Evolutionary conservation across 441 rosid genomes (phyloP), one percentile per base, ranked within the genome.

Genomic region (Populus tomentosa): DNA sequence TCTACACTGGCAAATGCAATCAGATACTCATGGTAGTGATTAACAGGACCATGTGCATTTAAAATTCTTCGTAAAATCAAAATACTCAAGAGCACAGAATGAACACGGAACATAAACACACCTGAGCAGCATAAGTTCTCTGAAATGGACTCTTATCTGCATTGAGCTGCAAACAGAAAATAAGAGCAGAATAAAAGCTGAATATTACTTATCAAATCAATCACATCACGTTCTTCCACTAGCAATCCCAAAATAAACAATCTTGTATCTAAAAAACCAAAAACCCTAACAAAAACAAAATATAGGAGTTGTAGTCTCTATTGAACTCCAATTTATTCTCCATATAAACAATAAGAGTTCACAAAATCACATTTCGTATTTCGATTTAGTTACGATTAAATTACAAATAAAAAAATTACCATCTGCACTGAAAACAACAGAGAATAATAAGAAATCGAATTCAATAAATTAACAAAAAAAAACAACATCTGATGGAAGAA

Each of bases 111-210:
- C 35, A 69, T 14, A 66, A 72, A 42, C 61, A 21, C 66, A 94
- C 95, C 97, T 94, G 98, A 73, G 91, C 83, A 75, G 97, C 98
- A 84, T 93, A 94, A 82, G 97, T 86, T 82, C 98, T 89, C 80
- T 93, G 98, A 83, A 94, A 94, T 1, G 95, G 97, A 61, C 98
- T 94, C 85, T 91, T 93, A 77, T 90, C 98, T 7, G 89, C 76
- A 80, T 93, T 94, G 26, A 94, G 94, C 98, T 94, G 95, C 65
- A 42, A 84, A 89, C 53, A n/a, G 33, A 75, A 77, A 73, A 80
- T 5, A 65, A 21, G n/a, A 35, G 20, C 26, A 70, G 16, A 33
- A 35, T 38, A 63, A 28, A 62, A n/a, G 50, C 5, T 35, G 26
- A n/a, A 67, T 68, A 14, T 59, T 14, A 62, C 65, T 75, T 3